Base-by-base conservation (phyloP, 768 basidiomycete species). In the Naganishia onofrii region DNA sequence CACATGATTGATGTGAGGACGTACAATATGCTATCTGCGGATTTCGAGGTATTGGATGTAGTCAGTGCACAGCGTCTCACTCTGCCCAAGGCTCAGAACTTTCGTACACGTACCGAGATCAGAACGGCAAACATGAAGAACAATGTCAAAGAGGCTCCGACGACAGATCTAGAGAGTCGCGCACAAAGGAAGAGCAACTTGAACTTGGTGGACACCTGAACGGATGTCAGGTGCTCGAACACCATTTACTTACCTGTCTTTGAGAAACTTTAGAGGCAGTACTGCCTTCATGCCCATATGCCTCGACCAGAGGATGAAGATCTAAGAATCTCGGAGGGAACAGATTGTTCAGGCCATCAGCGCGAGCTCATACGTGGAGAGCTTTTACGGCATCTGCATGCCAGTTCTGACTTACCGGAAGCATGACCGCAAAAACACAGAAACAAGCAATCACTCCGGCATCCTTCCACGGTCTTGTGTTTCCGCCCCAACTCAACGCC, bases 381-480 rank as follows among this genome's bases (percentile, higher is more conserved):
- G n/a, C n/a, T n/a, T n/a, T n/a, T n/a, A n/a, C n/a, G n/a, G 12
- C 10, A 32, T 12, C 32, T 5, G 29, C 9, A 12, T n/a, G 66
- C 66, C 77, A 75, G 78, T 77, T 70, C 80, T 81, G 4, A 44
- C 60, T 44, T 29, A 63, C 60, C 21, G 60, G 60, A 17, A 63
- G 60, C 38, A 44, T 36, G 10, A 79, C 76, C 69, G 68, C 68
- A 65, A 73, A 69, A 58, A 81, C 68, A 58, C 78, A 77, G 65
- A 75, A 68, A 54, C 60, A 67, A 72, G 80, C 74, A 76, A 87
- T 76, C 34, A 80, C 73, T 75, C 84, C 73, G 80, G 84, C 72
- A 79, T 85, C 36, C 70, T 83, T 58, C 84, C 86, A 87, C 9
- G 83, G 76, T 67, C 83, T 82, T 12, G 57, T 56, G 52, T 68